Base-by-base conservation (phyloP, 2,329 filamentous ascomycete species). In the Xylariaceae sp. region DNA sequence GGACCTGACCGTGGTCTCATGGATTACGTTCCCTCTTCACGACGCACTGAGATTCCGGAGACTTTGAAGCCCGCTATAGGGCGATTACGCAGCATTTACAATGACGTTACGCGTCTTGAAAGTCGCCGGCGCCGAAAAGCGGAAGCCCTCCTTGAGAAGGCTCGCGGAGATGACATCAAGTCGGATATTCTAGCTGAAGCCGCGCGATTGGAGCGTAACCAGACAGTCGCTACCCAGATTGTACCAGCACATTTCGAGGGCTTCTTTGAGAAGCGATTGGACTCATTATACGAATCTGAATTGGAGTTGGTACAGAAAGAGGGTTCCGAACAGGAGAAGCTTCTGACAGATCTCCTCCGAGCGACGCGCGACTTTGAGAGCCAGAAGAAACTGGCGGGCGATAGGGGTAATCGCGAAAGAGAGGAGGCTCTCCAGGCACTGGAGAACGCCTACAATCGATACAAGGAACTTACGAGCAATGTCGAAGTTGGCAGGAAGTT, bases 391-490 rank as follows among this genome's bases (percentile, higher is more conserved):
- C 82, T 80, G 45, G 85, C 87, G 2, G 89, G 79, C n/a, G 79
- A 79, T 39, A 77, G 78, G 13, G 82, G 82, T 51, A 78, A 91
- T 64, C 73, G 76, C 61, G 92, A 96, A 70, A 85, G 94, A 11
- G 93, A 97, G 72, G 83, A 88, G 66, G 92, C 91, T 0, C 76
- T 99, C 53, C 94, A 99, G 74, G 86, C 83, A 62, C 79, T 99
- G 8, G 93, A 97, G 73, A 92, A 89, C 64, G 93, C 91, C 0
- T 97, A 96, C 72, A 86, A 92, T 74, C 95, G 93, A 75, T 97
- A 97, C 78, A 96, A 96, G 75, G 93, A 99, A 73, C 90, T 97
- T 58, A 86, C 96, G 59, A 90, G 85, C 65, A 96, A 97, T 70
- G 81, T 97, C 2, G 93, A 97, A 65, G 90, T 89, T 0, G 94